phyloP scores from a whole-genome alignment of 2,329 filamentous ascomycete species.

The Penicillium sp. region DNA sequence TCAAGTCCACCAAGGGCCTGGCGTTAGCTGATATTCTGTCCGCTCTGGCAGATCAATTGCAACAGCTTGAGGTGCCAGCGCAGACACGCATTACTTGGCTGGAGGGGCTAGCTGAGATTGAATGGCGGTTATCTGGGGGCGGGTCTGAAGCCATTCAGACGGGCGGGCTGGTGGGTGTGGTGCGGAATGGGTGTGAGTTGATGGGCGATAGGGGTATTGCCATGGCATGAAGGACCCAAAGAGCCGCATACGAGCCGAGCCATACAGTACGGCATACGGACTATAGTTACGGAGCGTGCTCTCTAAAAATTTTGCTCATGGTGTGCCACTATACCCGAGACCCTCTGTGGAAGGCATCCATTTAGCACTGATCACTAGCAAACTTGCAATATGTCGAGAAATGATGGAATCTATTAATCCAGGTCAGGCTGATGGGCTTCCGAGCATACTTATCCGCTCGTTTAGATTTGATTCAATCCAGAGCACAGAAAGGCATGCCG shows the following conservation, averaged over 20 bases:
- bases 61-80: constrained; percentile 77
- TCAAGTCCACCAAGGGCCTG: constrained; percentile 83
- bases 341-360: not conserved
- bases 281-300: no score
- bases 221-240: constrained; percentile 13
- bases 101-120: constrained; percentile 86
- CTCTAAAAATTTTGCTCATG: no score
- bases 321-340: not conserved
- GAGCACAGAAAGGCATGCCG: constrained; percentile 1
- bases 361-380: not conserved
- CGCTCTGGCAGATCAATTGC: constrained; percentile 77
- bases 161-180: constrained; percentile 85
- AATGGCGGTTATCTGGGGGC: constrained; percentile 85
- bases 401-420: not conserved
- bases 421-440: not conserved
- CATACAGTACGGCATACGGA: not conserved
- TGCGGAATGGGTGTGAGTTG: constrained; percentile 83
- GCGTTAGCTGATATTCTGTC: constrained; percentile 94
- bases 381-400: not conserved
- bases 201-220: constrained; percentile 48
- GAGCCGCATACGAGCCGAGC: not conserved
- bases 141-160: constrained; percentile 88
- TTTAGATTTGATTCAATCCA: not conserved
- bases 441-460: not conserved
- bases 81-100: constrained; percentile 91